These are phyloP conservation scores for Melampsora americana DNA, from an alignment of 1,284 basidiomycete species.

Conservation along the genomic window DNA sequence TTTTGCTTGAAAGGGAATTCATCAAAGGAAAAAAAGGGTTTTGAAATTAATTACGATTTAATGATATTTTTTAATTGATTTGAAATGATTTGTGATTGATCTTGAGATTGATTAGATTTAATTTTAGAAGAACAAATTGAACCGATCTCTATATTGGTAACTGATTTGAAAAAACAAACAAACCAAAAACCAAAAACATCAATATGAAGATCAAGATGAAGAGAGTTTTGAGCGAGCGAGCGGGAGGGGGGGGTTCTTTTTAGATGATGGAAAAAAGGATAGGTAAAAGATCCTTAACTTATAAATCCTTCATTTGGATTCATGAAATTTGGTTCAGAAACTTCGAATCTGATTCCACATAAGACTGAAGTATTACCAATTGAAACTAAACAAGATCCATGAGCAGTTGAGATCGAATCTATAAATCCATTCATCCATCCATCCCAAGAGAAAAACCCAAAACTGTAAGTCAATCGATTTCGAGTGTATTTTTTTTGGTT, in stretches of 20 bases:
- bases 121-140: slow-evolving; percentile 88
- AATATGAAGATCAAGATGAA: too few relatives aligned
- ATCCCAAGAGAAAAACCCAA: background rate
- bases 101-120: slow-evolving; percentile 86
- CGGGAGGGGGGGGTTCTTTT: too few relatives aligned
- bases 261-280: too few relatives aligned
- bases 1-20: too few relatives aligned
- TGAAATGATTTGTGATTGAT: slow-evolving; percentile 84
- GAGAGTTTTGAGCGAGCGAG: too few relatives aligned
- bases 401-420: slow-evolving; percentile 84
- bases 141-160: slow-evolving; percentile 83
- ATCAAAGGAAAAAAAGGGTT: too few relatives aligned
- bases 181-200: too few relatives aligned
- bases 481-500: too few relatives aligned
- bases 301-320: slow-evolving; percentile 72
- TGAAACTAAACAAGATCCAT: slow-evolving; percentile 83
- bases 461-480: too few relatives aligned
- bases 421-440: too few relatives aligned
- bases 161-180: slow-evolving; percentile 55
- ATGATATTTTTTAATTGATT: slow-evolving; percentile 74
- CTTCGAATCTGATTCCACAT: slow-evolving; percentile 91
- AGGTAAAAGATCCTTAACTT: too few relatives aligned
- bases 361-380: slow-evolving; percentile 84
- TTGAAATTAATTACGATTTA: slow-evolving; percentile 65
- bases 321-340: slow-evolving; percentile 78